Percentiles rank a stretch among this genome's conserved stretches.
Conservation (phyloP, 1,284 basidiomycete species). For the Hymenochaete sp. region DNA sequence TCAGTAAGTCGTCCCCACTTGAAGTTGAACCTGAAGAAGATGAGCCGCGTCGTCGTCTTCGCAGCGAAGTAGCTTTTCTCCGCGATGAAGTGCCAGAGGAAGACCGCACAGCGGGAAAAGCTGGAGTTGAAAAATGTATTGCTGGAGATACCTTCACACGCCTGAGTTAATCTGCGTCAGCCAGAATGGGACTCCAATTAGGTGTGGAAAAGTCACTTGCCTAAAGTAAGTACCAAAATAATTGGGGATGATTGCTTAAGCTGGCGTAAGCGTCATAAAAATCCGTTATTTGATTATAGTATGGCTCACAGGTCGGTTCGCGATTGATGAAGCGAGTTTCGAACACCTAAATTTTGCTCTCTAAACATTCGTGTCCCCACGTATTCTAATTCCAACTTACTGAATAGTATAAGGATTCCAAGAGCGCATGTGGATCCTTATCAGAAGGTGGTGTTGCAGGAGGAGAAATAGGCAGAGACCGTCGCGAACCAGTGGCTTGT, state of each 20-base stretch:
- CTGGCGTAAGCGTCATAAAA: constrained; percentile 1
- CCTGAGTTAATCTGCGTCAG: no score
- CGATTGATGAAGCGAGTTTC: constrained; percentile 59
- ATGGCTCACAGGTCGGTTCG: constrained; percentile 45
- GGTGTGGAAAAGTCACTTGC: constrained; percentile 47
- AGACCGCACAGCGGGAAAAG: constrained; percentile 56
- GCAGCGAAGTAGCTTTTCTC: not conserved
- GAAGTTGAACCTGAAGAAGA: constrained; percentile 8
- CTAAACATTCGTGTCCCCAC: no score
- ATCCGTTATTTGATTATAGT: not conserved
- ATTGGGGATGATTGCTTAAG: constrained; percentile 52
- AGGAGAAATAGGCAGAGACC: constrained; percentile 25
- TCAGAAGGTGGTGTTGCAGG: constrained; percentile 26
- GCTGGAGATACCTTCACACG: no score
- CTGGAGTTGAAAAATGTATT: constrained; percentile 60
- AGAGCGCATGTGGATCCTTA: constrained; percentile 50
- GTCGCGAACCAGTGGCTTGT: constrained; percentile 37
- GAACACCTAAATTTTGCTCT: no score
- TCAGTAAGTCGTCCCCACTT: constrained; percentile 9
- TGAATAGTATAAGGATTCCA: constrained; percentile 55
- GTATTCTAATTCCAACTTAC: no score
- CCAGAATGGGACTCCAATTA: no score
- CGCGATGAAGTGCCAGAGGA: no score
- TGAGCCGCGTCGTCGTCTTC: not conserved
- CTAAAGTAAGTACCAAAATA: constrained; percentile 67